phyloP scores from a whole-genome alignment of 257 asterid genomes.

The Anisodus acutangulus region DNA sequence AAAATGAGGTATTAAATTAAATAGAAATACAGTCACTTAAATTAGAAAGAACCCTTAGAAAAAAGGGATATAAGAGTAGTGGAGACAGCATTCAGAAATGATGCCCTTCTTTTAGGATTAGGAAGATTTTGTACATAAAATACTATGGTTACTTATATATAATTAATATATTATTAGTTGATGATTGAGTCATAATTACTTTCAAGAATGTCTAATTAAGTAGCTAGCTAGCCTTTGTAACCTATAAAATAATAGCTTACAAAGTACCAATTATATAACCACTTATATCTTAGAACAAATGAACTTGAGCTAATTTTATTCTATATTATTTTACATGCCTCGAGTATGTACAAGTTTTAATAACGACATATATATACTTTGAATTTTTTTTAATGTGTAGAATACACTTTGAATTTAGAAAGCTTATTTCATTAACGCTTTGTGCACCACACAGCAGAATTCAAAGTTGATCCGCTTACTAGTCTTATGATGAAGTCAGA shows the following conservation, averaged over 20 bases:
- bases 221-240: slow-evolving; percentile 27
- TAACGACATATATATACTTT: background rate
- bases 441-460: too few relatives aligned
- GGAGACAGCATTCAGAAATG: slow-evolving; percentile 52
- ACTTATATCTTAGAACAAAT: background rate
- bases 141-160: slow-evolving; percentile 28
- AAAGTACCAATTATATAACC: background rate
- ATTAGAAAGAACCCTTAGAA: background rate
- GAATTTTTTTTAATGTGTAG: background rate
- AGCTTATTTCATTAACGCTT: background rate
- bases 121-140: slow-evolving; percentile 48
- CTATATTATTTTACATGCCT: too few relatives aligned
- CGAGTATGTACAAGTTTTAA: too few relatives aligned
- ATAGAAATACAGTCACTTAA: background rate
- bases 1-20: too few relatives aligned
- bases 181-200: slow-evolving; percentile 34
- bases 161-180: slow-evolving; percentile 31
- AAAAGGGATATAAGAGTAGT: background rate
- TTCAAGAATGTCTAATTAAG: background rate
- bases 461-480: too few relatives aligned
- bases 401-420: background rate
- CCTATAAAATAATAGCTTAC: background rate
- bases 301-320: background rate
- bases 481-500: too few relatives aligned
- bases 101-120: slow-evolving; percentile 49